Evolutionary conservation across 2,329 filamentous ascomycete species (phyloP), one percentile per base, ranked within the genome.

Genomic region (Pseudogymnoascus verrucosus): DNA sequence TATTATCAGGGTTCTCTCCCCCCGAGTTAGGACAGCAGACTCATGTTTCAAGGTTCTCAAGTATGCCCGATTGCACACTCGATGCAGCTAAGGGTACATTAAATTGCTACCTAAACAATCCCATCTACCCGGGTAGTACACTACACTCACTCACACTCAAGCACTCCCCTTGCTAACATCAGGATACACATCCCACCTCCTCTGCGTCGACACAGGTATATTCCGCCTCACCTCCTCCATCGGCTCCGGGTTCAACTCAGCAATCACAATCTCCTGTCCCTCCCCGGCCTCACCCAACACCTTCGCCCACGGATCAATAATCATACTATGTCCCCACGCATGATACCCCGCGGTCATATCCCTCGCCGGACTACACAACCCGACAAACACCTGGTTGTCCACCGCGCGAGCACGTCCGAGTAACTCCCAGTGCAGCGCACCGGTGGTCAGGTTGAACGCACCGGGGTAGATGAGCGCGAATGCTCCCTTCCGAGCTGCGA

Each of bases 381-480:
- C 95, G 11, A 98, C 92, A 75, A 96, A 98, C 8, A 96, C 79
- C 80, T 99, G 92, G 74, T 98, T 98, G 73, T 99, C 93, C 70
- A 96, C 83, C 4, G 93, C 95, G 66, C 95, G 82, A 12, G 89
- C 92, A 68, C 90, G 84, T 0, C 88, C 93, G 71, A 90, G 84
- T 68, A 99, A 78, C 64, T 87, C 83, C 95, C 95, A 99, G 77
- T 99, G 95, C 75, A 98, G 77, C 5, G 90, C 88, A 0, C 95
- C 95, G 0, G 95, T 99, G 0, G 92, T 96, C 65, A 90, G 81
- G 77, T 98, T 99, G 82, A 99, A 99, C 0, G 95, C 95, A n/a
- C 92, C 95, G 0, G 95, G 95, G 76, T 97, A 98, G 16, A 98
- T 75, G 62, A 98, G 84, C 54, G 91, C 82, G 75, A 99, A 99